Conservation (phyloP, 805 yeast genomes). For the Cyberlindnera americana region DNA sequence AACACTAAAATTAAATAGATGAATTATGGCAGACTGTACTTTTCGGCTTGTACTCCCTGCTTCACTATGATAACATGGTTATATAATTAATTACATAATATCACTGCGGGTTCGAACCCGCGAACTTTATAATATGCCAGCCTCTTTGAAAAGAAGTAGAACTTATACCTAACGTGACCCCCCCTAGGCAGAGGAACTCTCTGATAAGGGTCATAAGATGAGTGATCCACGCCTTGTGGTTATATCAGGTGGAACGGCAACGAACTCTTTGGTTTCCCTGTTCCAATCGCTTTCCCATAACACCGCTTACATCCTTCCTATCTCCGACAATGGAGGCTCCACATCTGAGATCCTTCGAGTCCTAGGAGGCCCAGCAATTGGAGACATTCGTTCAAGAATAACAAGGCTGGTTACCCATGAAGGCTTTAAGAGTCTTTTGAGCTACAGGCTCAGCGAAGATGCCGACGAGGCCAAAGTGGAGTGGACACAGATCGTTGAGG, state of each 20-base stretch:
- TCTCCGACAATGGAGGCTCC: conserved; percentile 93
- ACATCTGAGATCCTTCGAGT: conserved; percentile 84
- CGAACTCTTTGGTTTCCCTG: conserved; percentile 67
- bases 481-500: conserved; percentile 80
- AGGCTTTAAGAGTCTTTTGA: conserved; percentile 35
- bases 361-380: conserved; percentile 93
- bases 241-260: conserved; percentile 84
- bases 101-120: too few species aligned
- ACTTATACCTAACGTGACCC: too few species aligned
- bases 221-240: background rate
- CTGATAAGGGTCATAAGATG: too few species aligned
- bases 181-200: too few species aligned
- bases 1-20: too few species aligned
- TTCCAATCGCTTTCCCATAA: conserved; percentile 43
- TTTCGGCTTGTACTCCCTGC: too few species aligned
- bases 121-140: too few species aligned
- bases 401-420: conserved; percentile 66
- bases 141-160: too few species aligned
- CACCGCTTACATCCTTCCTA: conserved; percentile 70
- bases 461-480: conserved; percentile 54
- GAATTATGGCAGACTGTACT: too few species aligned
- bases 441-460: conserved; percentile 49
- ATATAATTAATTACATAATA: too few species aligned
- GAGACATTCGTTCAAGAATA: conserved; percentile 81
- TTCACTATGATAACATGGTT: too few species aligned